phyloP scores from a whole-genome alignment of 495 filamentous ascomycete genomes.

The Bryoglossum gracile region DNA sequence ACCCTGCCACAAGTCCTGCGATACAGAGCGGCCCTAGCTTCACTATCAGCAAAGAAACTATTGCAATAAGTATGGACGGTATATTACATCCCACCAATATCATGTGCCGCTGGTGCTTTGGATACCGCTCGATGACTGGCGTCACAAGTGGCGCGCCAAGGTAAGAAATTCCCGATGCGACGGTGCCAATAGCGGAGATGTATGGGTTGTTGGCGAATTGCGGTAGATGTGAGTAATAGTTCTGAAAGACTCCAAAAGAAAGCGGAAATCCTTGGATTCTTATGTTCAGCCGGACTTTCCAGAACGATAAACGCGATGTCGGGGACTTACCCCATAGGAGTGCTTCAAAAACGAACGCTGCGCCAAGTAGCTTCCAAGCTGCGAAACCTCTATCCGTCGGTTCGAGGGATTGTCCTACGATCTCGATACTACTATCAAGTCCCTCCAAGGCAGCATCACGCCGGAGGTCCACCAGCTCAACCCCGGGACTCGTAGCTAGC shows the following conservation, averaged over 20 bases:
- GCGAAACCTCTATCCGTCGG: constrained; percentile 10
- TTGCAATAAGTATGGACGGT: no score
- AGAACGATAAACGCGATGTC: no score
- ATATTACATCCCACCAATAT: not conserved
- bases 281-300: no score
- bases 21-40: constrained; percentile 17
- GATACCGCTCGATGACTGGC: constrained; percentile 15
- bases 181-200: constrained; percentile 37
- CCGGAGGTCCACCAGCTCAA: no score
- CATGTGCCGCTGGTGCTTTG: not conserved
- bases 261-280: constrained; percentile 11
- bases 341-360: constrained; percentile 25
- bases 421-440: no score
- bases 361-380: constrained; percentile 20
- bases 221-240: constrained; percentile 33
- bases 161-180: constrained; percentile 23
- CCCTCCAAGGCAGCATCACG: no score
- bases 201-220: constrained; percentile 31
- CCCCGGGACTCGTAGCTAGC: no score
- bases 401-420: not conserved
- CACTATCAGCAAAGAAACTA: no score
- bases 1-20: constrained; percentile 34
- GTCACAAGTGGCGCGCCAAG: constrained; percentile 25
- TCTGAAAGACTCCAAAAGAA: constrained; percentile 44
- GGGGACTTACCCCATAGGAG: constrained; percentile 26